phyloP scores from a whole-genome alignment of 2,329 filamentous ascomycete genomes.

The Pseudocercospora fijiensis region DNA sequence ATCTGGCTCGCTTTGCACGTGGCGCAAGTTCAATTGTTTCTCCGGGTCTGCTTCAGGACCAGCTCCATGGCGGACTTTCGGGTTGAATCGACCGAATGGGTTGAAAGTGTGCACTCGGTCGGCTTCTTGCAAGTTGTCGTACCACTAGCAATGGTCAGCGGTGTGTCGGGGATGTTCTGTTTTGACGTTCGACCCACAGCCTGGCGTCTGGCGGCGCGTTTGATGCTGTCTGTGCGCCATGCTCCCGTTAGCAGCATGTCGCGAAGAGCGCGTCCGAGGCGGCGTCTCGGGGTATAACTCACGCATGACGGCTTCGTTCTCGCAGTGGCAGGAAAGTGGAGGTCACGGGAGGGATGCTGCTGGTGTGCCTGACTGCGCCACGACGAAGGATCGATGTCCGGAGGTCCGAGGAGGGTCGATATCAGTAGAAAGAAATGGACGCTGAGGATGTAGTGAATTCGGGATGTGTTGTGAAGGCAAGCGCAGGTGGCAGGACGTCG shows the following conservation, averaged over 20 bases:
- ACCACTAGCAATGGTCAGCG: slow-evolving; percentile 25
- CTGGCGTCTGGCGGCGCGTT: slow-evolving; percentile 7
- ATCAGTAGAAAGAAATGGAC: background rate
- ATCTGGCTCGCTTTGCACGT: slow-evolving; percentile 19
- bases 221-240: slow-evolving; percentile 8
- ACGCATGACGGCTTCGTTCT: background rate
- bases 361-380: slow-evolving; percentile 2
- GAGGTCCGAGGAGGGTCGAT: background rate
- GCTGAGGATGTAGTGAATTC: background rate
- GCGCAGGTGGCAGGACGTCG: background rate
- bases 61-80: slow-evolving; percentile 12
- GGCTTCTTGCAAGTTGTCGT: slow-evolving; percentile 24
- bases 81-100: slow-evolving; percentile 29
- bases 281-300: background rate
- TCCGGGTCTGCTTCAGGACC: slow-evolving; percentile 26
- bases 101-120: slow-evolving; percentile 30
- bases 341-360: background rate
- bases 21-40: slow-evolving; percentile 22
- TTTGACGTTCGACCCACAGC: background rate
- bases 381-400: background rate
- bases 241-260: slow-evolving; percentile 1
- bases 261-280: background rate
- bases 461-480: background rate
- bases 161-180: background rate
- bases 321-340: background rate